Conservation (phyloP, 2,329 filamentous ascomycete species). For the Fusarium robinianum region DNA sequence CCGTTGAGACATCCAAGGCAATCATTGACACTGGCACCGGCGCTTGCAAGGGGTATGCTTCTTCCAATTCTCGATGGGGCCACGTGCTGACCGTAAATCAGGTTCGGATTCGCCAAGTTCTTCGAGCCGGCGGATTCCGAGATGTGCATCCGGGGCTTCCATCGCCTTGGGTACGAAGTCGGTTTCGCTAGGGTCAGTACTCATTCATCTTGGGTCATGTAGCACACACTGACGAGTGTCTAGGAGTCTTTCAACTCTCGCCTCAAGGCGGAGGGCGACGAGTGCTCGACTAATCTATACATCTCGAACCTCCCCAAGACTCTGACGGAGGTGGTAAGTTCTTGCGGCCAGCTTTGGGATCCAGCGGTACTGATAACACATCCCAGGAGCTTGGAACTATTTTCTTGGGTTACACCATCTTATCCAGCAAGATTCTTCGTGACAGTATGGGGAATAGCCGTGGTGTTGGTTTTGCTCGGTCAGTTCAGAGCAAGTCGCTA, state of each 20-base stretch:
- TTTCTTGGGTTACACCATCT: slow-evolving; percentile 79
- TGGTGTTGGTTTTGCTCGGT: slow-evolving; percentile 97
- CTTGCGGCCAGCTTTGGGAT: neutral
- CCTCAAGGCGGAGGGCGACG: slow-evolving; percentile 93
- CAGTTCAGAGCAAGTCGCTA: slow-evolving; percentile 38
- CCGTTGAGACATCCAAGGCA: slow-evolving; percentile 95
- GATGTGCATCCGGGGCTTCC: slow-evolving; percentile 94
- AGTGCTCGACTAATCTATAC: slow-evolving; percentile 90
- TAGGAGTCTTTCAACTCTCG: slow-evolving; percentile 98
- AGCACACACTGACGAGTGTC: slow-evolving; percentile 5
- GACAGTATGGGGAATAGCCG: slow-evolving; percentile 91
- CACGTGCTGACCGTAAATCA: slow-evolving; percentile 44
- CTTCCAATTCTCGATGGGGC: neutral
- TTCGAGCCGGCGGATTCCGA: slow-evolving; percentile 85
- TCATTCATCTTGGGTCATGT: neutral
- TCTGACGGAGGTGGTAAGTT: slow-evolving; percentile 83
- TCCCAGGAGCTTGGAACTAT: slow-evolving; percentile 73
- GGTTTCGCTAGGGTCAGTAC: slow-evolving; percentile 84
- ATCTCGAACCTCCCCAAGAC: slow-evolving; percentile 94
- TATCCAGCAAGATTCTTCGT: slow-evolving; percentile 93
- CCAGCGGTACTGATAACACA: slow-evolving; percentile 13
- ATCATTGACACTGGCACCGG: slow-evolving; percentile 95
- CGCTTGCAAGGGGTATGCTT: slow-evolving; percentile 87
- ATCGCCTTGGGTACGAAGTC: slow-evolving; percentile 92
- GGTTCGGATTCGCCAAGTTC: slow-evolving; percentile 98